These are phyloP conservation scores for Geotrichum carabidarum DNA, from an alignment of 1,139 yeast genomes.

Conservation along the genomic window DNA sequence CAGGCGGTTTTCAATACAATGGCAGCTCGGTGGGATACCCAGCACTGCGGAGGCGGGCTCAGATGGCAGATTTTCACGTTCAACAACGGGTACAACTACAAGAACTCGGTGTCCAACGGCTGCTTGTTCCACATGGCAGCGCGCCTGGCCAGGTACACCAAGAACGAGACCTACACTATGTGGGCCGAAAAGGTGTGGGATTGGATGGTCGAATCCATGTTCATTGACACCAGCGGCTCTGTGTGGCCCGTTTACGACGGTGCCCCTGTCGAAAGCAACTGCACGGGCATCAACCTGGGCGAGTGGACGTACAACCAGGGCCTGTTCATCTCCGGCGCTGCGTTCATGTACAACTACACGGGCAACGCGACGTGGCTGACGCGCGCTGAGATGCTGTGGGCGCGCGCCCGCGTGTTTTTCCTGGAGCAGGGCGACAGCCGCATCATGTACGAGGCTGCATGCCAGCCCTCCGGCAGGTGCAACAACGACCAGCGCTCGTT, in stretches of 20 bases:
- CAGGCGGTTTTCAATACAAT: conserved; percentile 43
- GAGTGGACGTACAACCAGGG: conserved; percentile 93
- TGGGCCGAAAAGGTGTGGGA: conserved; percentile 78
- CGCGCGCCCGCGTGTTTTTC: conserved; percentile 55
- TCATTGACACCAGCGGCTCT: conserved; percentile 44
- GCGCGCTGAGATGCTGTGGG: conserved; percentile 40
- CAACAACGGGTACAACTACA: conserved; percentile 91
- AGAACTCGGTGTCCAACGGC: conserved; percentile 86
- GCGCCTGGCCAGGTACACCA: conserved; percentile 78
- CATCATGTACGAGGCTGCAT: conserved; percentile 75
- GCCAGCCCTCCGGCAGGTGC: conserved; percentile 60
- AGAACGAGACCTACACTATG: conserved; percentile 64
- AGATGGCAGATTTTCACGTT: conserved; percentile 96
- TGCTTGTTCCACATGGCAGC: conserved; percentile 86
- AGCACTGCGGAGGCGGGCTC: conserved; percentile 75
- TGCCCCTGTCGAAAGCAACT: conserved; percentile 57
- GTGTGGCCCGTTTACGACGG: conserved; percentile 65
- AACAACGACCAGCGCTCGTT: conserved; percentile 88
- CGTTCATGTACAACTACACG: conserved; percentile 74
- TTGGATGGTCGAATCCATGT: conserved; percentile 66
- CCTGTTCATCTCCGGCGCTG: conserved; percentile 70
- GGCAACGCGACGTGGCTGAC: conserved; percentile 61
- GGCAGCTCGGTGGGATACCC: conserved; percentile 80
- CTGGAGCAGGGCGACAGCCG: conserved; percentile 44
- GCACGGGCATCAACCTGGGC: conserved; percentile 52